A percentile compares a stretch with the other conserved stretches of the same genome.
These are phyloP conservation scores for Pugionium cornutum DNA, from an alignment of 345 rosid genomes.

Conservation along the genomic window DNA sequence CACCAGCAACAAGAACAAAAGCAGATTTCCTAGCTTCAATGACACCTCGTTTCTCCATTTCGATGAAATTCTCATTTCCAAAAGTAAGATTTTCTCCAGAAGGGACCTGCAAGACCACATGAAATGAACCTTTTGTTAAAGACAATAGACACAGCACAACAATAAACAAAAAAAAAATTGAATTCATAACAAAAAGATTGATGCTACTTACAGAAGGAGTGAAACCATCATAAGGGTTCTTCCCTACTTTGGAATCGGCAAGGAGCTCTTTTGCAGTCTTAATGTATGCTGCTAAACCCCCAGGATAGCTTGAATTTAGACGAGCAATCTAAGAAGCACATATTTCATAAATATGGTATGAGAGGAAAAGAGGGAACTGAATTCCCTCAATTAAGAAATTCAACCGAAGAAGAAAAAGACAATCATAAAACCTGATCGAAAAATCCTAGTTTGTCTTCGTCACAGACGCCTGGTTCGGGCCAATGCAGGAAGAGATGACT, in stretches of 20 bases:
- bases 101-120: slow-evolving; percentile 58
- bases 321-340: slow-evolving; percentile 57
- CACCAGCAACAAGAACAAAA: slow-evolving; percentile 97
- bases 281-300: slow-evolving; percentile 74
- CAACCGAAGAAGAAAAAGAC: not conserved
- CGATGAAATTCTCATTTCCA: slow-evolving; percentile 67
- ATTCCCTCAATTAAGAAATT: not conserved
- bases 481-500: slow-evolving; percentile 69
- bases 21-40: slow-evolving; percentile 80
- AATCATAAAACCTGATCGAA: slow-evolving; percentile 61
- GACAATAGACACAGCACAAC: not conserved
- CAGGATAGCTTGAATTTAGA: slow-evolving; percentile 83
- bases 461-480: slow-evolving; percentile 74
- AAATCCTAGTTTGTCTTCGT: slow-evolving; percentile 57
- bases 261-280: slow-evolving; percentile 78
- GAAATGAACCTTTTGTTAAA: not conserved
- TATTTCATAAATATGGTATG: not conserved
- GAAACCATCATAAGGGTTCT: slow-evolving; percentile 95
- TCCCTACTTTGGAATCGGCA: slow-evolving; percentile 84
- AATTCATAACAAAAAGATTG: not conserved
- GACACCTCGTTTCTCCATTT: slow-evolving; percentile 73
- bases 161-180: not conserved
- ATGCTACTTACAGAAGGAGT: slow-evolving; percentile 73
- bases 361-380: not conserved
- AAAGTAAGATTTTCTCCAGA: slow-evolving; percentile 73